Base-by-base conservation (phyloP, 2,329 filamentous ascomycete genomes). In the Aspergillus ibericus region DNA sequence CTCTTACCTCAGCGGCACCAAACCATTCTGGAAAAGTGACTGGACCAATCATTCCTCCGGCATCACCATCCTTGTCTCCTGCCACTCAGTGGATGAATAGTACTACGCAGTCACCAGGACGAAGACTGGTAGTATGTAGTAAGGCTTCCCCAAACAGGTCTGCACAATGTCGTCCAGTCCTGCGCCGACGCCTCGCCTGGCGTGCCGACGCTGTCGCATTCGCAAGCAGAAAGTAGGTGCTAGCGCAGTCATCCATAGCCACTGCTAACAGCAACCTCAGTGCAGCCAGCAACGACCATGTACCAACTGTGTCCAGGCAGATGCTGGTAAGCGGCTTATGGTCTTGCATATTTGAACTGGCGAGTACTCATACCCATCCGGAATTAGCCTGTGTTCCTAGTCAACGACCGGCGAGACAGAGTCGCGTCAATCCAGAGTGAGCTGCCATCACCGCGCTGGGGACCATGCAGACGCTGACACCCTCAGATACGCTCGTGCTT, bases 241-340 rank as follows among this genome's bases (percentile, higher is more conserved):
- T n/a, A 13, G 6, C 36, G 13, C 18, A 13, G 3, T 13, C 3
- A 5, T 13, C 12, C 5, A 5, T 2, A 29, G 7, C 3, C 9
- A 27, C 22, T 9, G 38, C 35, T 53, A 42, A 53, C 22, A 7
- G 15, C 3, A 16, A 13, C 25, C 5, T 1, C 16, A 53, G 51
- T 53, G 51, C 51, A 53, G 51, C 27, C 51, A 44, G 5, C 29
- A 36, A 13, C 38, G 51, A 20, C 51, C 51, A 15, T 53, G 51
- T 22, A 42, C 25, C 34, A 53, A 53, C 13, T 53, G 51, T 16
- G 51, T 53, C 3, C 51, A 53, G 29, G 51, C 51, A 18, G 9
- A 53, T 18, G 51, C 51, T 12, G 49, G 49, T 38, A 36, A 51
- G 18, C 16, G n/a, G 1, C 13, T 5, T 48, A 27, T 9, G 16